Evolutionary conservation across 1,284 basidiomycete species (phyloP), one percentile per base, ranked within the genome.

Genomic region (Inonotus obliquus): DNA sequence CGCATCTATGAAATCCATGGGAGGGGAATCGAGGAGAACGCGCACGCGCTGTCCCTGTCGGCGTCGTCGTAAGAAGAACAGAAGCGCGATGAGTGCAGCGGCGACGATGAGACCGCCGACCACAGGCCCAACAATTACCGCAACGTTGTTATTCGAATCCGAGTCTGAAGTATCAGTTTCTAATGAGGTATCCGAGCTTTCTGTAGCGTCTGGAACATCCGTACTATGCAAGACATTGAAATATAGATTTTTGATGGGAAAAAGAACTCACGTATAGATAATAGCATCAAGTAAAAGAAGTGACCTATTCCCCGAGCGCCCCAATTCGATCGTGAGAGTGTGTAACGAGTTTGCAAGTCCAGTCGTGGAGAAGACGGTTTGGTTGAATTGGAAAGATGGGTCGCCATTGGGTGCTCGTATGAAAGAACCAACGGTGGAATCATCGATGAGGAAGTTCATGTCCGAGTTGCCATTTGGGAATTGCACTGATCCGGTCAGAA

Each of bases 181-280:
- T 37, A 41, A 17, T 1, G 23, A 11, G 45, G 3, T 47, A 19
- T 23, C 10, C 39, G 29, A 21, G 23, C 39, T 47, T 5, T 17
- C n/a, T 29, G 37, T 13, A 29, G 27, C 23, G 29, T 47, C 13
- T 7, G 45, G 17, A 57, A 17, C 10, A 10, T 35, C 21, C 14
- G 11, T 44, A 3, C 39, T 44, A 2, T 25, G 29, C 5, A 17
- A 38, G 1, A 2, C 1, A 3, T 29, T 21, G 25, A 6, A 17
- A 9, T 25, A 5, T 11, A 14, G 1, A 23, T 10, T 10, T 19
- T 5, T 13, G 29, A 35, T 6, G 14, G 17, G 29, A 35, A 23
- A 25, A 7, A 10, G 19, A 27, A 60, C 59, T 5, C 44, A 62
- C 60, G 60, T 57, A 39, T 62, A 62, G 25, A 57, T 57, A 44